Evolutionary conservation across 2,329 filamentous ascomycete species (phyloP).

Genomic region (Monosporascus sp.): DNA sequence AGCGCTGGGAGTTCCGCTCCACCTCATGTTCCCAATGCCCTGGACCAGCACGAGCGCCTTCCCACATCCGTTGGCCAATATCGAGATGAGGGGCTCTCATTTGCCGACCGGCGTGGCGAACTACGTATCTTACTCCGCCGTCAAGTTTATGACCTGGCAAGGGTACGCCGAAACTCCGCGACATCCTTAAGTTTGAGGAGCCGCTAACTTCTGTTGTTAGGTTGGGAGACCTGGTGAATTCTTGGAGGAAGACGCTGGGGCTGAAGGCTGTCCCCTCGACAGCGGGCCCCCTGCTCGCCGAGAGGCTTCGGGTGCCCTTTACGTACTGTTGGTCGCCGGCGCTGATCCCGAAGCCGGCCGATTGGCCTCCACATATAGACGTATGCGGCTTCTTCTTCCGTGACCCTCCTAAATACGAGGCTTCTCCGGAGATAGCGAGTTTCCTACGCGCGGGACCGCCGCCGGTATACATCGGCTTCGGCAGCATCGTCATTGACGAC

Average conservation of each 20-base stretch:
- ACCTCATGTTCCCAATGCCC: slow-evolving; percentile 93
- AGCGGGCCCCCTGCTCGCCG: slow-evolving; percentile 72
- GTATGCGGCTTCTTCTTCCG: slow-evolving; percentile 74
- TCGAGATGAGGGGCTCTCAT: slow-evolving; percentile 71
- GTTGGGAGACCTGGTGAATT: slow-evolving; percentile 74
- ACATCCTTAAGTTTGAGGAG: slow-evolving; percentile 62
- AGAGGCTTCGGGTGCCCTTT: slow-evolving; percentile 67
- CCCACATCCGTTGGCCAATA: slow-evolving; percentile 75
- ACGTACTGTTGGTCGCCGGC: slow-evolving; percentile 88
- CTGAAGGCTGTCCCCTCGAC: slow-evolving; percentile 55
- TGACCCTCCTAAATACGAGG: slow-evolving; percentile 59
- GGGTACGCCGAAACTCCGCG: slow-evolving; percentile 52
- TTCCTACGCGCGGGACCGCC: slow-evolving; percentile 66
- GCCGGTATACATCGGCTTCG: slow-evolving; percentile 79
- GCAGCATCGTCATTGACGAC: slow-evolving; percentile 67
- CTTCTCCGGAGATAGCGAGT: slow-evolving; percentile 56
- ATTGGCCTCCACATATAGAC: slow-evolving; percentile 65
- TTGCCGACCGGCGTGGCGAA: slow-evolving; percentile 64
- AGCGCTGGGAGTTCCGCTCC: slow-evolving; percentile 67
- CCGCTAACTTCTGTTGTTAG: slow-evolving; percentile 69
- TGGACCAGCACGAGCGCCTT: slow-evolving; percentile 78
- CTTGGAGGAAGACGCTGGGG: slow-evolving; percentile 65
- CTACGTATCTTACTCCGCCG: slow-evolving; percentile 71
- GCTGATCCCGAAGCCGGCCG: slow-evolving; percentile 70
- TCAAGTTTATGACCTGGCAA: slow-evolving; percentile 87